These are phyloP conservation scores for Oryza glaberrima DNA, from an alignment of 176 grass and related monocot species.

Conservation along the genomic window DNA sequence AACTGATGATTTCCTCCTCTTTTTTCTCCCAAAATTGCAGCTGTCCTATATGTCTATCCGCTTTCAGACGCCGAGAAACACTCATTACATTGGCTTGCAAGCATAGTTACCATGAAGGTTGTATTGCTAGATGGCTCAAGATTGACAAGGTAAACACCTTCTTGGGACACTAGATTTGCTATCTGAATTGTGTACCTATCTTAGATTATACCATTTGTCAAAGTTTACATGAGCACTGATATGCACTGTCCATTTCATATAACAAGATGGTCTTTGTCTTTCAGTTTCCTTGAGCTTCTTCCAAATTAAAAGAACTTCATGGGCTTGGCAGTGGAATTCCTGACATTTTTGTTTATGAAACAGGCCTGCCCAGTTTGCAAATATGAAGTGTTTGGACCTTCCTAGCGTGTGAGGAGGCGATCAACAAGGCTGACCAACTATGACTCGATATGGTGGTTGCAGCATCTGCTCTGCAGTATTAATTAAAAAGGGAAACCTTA, in stretches of 20 bases:
- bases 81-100: constrained; percentile 83
- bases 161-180: background rate
- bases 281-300: background rate
- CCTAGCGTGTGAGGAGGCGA: constrained; percentile 14
- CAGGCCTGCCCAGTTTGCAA: constrained; percentile 90
- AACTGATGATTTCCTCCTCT: constrained; percentile 5
- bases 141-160: constrained; percentile 64
- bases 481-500: background rate
- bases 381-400: constrained; percentile 75
- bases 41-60: constrained; percentile 70
- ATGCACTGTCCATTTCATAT: background rate
- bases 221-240: background rate
- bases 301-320: background rate
- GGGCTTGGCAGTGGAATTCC: background rate
- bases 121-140: constrained; percentile 77
- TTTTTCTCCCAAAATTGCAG: constrained; percentile 47
- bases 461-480: background rate
- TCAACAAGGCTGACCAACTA: background rate
- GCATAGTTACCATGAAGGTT: constrained; percentile 70
- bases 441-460: background rate
- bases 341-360: constrained; percentile 25
- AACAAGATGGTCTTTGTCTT: background rate
- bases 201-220: background rate
- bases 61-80: constrained; percentile 54
- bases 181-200: background rate